Base-by-base conservation (phyloP, 1,139 yeast genomes). In the Candida tetrigidarum region DNA sequence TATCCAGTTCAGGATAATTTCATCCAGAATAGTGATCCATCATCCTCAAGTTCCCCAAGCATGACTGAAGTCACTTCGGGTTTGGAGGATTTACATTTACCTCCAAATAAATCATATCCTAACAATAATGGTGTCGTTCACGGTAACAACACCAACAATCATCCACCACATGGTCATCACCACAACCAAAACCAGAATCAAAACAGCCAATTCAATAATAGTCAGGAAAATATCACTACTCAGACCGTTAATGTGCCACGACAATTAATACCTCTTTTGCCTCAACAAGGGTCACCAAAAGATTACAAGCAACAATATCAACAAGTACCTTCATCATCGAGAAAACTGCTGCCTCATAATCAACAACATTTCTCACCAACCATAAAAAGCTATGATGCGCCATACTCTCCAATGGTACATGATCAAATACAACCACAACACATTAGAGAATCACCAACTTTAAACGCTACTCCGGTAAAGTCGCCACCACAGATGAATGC, bases 1-100 rank as follows among this genome's bases (percentile, higher is more conserved):
- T 63, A 65, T 45, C 69, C 70, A 3, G 50, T 59, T 7, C 56
- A 53, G 39, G 54, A 49, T 18, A 34, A 22, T 12, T 42, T 44
- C n/a, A 37, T 25, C 11, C 39, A 37, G 23, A 45, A n/a, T n/a
- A n/a, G 47, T 42, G 37, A 23, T 30, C 26, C 34, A 15, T 34
- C 42, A 6, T 41, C 49, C 9, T 37, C 45, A 27, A 37, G 44
- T 29, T 40, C 43, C 6, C 51, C 51, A 18, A 41, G 48, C 37
- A 43, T 47, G 43, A 41, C 47, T 18, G 49, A 52, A 26, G 45
- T 44, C 15, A 45, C 49, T 25, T n/a, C 43, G 3, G 52, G 50
- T 10, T 36, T 51, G 43, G 50, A 47, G 26, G 55, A 49, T 19
- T 45, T 50, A 32, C 51, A 45, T 41, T 39, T 50, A 43, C 49